Evolutionary conservation across 164 flowering plant genomes (phyloP).

Genomic region (Akebia trifoliata): DNA sequence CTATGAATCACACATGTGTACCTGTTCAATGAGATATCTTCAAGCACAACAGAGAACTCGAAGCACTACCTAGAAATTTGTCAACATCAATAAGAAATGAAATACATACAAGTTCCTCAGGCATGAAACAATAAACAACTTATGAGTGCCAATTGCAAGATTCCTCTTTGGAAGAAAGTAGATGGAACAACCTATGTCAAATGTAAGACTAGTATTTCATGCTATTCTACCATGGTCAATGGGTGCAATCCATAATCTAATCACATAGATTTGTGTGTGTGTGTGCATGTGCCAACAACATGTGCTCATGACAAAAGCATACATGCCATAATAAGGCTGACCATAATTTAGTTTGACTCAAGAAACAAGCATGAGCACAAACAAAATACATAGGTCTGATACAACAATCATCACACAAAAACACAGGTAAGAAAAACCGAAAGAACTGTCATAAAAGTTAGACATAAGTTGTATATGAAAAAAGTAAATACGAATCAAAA

Average conservation of each 20-base stretch:
- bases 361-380: background rate
- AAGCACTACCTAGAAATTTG: conserved; percentile 53
- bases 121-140: background rate
- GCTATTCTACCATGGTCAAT: background rate
- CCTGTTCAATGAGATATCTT: too few species aligned
- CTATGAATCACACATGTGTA: too few species aligned
- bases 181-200: background rate
- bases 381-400: background rate
- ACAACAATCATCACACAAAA: background rate
- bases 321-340: too few species aligned
- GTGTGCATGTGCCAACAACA: too few species aligned
- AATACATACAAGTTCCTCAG: background rate
- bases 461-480: too few species aligned
- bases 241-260: too few species aligned
- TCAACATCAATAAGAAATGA: conserved; percentile 10
- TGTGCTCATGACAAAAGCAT: too few species aligned
- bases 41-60: too few species aligned
- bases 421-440: background rate
- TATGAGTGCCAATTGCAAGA: background rate
- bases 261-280: too few species aligned
- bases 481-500: too few species aligned
- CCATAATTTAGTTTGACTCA: background rate
- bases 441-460: too few species aligned
- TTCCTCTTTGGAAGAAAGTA: background rate
- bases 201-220: background rate